A percentile compares a stretch with the other conserved stretches of the same genome.
phyloP scores from a whole-genome alignment of 352 stramenopile genomes.

The Blastocystis sp. region DNA sequence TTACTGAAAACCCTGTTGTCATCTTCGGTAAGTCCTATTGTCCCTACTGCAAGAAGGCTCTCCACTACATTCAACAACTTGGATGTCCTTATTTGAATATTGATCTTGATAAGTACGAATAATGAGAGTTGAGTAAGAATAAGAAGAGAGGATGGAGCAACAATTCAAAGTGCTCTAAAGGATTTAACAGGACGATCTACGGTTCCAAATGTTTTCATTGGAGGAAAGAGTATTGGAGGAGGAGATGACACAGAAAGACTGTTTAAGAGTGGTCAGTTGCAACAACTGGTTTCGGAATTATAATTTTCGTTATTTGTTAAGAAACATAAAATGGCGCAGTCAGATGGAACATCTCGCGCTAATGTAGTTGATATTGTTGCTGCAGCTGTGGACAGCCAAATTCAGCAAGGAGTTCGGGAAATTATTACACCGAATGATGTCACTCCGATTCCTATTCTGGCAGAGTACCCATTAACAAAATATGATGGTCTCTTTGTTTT shows the following conservation, averaged over 20 bases:
- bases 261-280: constrained; percentile 81
- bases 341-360: neutral
- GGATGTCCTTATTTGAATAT: constrained; percentile 74
- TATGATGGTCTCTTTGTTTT: constrained; percentile 40
- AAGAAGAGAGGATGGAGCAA: constrained; percentile 77
- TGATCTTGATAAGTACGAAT: constrained; percentile 72
- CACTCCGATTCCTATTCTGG: neutral
- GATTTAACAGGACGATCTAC: constrained; percentile 87
- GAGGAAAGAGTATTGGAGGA: constrained; percentile 87
- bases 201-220: constrained; percentile 96
- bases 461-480: neutral
- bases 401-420: neutral
- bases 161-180: constrained; percentile 86
- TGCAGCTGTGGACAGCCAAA: neutral
- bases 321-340: neutral
- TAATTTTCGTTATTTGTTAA: constrained; percentile 35
- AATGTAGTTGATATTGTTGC: neutral
- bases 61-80: constrained; percentile 79
- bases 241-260: constrained; percentile 87
- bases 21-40: constrained; percentile 90
- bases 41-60: constrained; percentile 83
- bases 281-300: constrained; percentile 76
- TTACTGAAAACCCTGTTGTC: constrained; percentile 79
- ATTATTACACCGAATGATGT: neutral
- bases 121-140: neutral